phyloP scores from a whole-genome alignment of 352 stramenopile genomes.

The Phytophthora uliginosa region DNA sequence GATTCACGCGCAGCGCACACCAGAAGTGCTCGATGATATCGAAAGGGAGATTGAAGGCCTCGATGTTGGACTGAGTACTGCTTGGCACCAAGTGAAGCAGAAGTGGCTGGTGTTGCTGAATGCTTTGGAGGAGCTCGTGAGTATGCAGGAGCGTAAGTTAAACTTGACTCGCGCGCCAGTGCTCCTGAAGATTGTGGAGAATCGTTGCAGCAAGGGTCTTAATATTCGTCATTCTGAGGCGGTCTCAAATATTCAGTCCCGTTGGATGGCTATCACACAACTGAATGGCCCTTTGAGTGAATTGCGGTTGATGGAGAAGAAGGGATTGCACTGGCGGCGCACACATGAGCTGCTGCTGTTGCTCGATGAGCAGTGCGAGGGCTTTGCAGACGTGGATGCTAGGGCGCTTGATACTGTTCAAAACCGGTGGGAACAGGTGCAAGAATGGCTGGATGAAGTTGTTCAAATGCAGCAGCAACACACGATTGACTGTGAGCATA shows the following conservation, averaged over 20 bases:
- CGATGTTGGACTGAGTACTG: constrained; percentile 67
- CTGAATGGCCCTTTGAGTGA: constrained; percentile 68
- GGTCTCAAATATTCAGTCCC: constrained; percentile 75
- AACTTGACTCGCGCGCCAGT: constrained; percentile 66
- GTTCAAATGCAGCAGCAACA: constrained; percentile 71
- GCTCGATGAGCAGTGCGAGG: constrained; percentile 80
- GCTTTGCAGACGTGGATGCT: constrained; percentile 66
- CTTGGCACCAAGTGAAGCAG: constrained; percentile 65
- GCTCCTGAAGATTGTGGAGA: constrained; percentile 57
- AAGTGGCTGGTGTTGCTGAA: constrained; percentile 65
- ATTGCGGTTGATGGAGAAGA: constrained; percentile 73
- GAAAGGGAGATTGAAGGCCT: constrained; percentile 65
- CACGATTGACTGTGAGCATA: constrained; percentile 72
- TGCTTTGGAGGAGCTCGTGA: constrained; percentile 63
- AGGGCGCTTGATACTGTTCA: constrained; percentile 60
- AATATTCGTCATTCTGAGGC: constrained; percentile 62
- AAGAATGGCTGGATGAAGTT: constrained; percentile 74
- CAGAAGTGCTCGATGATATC: constrained; percentile 54
- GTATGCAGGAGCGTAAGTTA: constrained; percentile 70
- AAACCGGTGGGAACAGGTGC: constrained; percentile 67
- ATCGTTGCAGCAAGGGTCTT: constrained; percentile 68
- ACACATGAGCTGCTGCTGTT: constrained; percentile 77
- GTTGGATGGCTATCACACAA: constrained; percentile 80
- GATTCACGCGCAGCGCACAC: constrained; percentile 70
- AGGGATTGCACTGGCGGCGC: constrained; percentile 75